Conservation (phyloP, 768 basidiomycete genomes). For the Leccinum imitatum region DNA sequence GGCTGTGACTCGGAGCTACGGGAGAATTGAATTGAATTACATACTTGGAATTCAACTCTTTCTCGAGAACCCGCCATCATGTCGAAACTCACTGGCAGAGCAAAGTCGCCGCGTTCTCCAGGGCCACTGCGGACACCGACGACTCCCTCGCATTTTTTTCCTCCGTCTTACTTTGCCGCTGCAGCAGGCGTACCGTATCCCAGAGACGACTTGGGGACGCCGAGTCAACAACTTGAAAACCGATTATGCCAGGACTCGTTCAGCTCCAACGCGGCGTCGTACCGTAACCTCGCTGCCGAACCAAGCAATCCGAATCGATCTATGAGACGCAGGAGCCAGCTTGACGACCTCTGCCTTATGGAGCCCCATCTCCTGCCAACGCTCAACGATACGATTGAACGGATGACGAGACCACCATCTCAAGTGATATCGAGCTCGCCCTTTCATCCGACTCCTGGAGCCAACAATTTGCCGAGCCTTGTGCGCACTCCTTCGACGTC, state of each 20-base stretch:
- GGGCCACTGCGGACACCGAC: slow-evolving; percentile 31
- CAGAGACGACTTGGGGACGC: slow-evolving; percentile 6
- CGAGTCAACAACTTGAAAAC: slow-evolving; percentile 4
- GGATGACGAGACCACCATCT: slow-evolving; percentile 63
- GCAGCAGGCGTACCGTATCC: slow-evolving; percentile 41
- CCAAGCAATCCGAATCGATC: slow-evolving; percentile 1
- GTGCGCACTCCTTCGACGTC: slow-evolving; percentile 20
- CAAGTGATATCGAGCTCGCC: slow-evolving; percentile 20
- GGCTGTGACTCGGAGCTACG: too few species aligned
- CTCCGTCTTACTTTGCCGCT: slow-evolving; percentile 57
- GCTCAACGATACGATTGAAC: slow-evolving; percentile 67
- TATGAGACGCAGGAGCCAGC: slow-evolving; percentile 38
- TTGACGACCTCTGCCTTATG: slow-evolving; percentile 55
- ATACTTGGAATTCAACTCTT: background rate
- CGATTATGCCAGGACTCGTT: slow-evolving; percentile 11
- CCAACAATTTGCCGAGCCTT: slow-evolving; percentile 7
- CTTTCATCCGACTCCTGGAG: background rate
- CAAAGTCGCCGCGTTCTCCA: slow-evolving; percentile 45
- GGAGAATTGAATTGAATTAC: background rate
- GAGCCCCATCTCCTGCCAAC: slow-evolving; percentile 69
- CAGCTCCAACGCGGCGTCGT: slow-evolving; percentile 18
- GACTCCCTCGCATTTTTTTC: slow-evolving; percentile 43
- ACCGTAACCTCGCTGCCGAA: slow-evolving; percentile 2
- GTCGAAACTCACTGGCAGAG: slow-evolving; percentile 23
- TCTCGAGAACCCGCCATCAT: slow-evolving; percentile 1